phyloP scores from a whole-genome alignment of 805 yeast genomes.

The Saturnispora quitensis region DNA sequence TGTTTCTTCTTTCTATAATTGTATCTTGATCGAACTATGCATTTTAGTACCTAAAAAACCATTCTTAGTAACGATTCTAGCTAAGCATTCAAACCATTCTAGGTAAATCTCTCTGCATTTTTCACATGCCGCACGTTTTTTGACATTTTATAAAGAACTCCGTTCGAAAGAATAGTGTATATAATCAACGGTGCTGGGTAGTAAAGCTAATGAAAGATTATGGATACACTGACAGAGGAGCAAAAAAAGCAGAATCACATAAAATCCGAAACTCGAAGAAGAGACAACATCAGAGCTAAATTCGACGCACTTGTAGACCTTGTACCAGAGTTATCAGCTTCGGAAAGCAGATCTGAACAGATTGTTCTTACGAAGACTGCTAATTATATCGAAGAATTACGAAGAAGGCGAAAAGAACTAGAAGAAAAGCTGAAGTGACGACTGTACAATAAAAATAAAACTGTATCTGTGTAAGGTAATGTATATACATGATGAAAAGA shows the following conservation, averaged over 20 bases:
- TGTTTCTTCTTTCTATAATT: too few relatives aligned
- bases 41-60: too few relatives aligned
- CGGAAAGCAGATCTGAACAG: constrained; percentile 74
- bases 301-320: constrained; percentile 66
- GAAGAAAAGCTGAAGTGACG: not conserved
- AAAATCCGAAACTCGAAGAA: constrained; percentile 67
- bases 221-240: constrained; percentile 19
- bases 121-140: constrained; percentile 1
- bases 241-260: constrained; percentile 30
- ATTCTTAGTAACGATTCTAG: too few relatives aligned
- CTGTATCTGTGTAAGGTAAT: not conserved
- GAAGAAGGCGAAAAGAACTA: constrained; percentile 10
- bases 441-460: not conserved
- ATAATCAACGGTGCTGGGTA: not conserved
- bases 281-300: constrained; percentile 76
- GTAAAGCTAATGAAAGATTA: not conserved
- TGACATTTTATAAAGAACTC: not conserved
- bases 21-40: too few relatives aligned
- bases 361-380: constrained; percentile 53
- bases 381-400: constrained; percentile 41
- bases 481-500: not conserved
- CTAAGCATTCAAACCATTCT: not conserved
- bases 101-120: not conserved
- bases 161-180: not conserved
- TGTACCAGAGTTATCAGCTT: constrained; percentile 62